A percentile compares a stretch with the other conserved stretches of the same genome.
phyloP scores from a whole-genome alignment of 2,329 filamentous ascomycete genomes.

The Aspergillus quadricinctus region DNA sequence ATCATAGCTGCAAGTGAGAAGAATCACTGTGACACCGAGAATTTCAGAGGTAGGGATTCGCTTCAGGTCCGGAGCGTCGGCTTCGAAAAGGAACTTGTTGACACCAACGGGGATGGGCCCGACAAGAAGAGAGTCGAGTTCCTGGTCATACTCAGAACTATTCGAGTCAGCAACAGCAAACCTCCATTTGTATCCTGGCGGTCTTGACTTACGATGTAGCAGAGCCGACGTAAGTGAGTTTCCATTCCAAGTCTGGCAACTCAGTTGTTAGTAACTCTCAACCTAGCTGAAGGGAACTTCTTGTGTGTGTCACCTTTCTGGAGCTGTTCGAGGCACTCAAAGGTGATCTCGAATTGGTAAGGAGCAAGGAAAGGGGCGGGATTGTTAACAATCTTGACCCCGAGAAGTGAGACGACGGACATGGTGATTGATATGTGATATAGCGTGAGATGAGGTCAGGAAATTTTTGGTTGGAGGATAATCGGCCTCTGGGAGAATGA shows the following conservation, averaged over 20 bases:
- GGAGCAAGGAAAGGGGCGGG: slow-evolving; percentile 87
- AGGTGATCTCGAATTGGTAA: slow-evolving; percentile 98
- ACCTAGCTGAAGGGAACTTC: background rate
- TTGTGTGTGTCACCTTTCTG: slow-evolving; percentile 66
- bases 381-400: slow-evolving; percentile 96
- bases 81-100: slow-evolving; percentile 98
- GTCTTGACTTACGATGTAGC: slow-evolving; percentile 75
- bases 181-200: background rate
- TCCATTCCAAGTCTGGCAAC: slow-evolving; percentile 88
- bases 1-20: slow-evolving; percentile 95
- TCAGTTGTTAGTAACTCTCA: slow-evolving; percentile 13
- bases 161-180: slow-evolving; percentile 19
- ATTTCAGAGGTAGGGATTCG: slow-evolving; percentile 94
- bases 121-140: slow-evolving; percentile 93
- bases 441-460: slow-evolving; percentile 6
- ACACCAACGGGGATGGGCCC: slow-evolving; percentile 96
- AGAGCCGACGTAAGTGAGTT: slow-evolving; percentile 96
- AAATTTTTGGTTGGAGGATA: background rate
- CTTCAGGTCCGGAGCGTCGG: slow-evolving; percentile 82
- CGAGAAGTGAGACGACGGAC: slow-evolving; percentile 94
- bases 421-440: slow-evolving; percentile 50
- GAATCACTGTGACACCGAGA: slow-evolving; percentile 92
- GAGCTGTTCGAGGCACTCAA: slow-evolving; percentile 91
- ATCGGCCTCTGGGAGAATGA: background rate
- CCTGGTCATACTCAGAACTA: slow-evolving; percentile 95